Base-by-base conservation (phyloP, 352 stramenopile species). In the Lagenidium sp. region DNA sequence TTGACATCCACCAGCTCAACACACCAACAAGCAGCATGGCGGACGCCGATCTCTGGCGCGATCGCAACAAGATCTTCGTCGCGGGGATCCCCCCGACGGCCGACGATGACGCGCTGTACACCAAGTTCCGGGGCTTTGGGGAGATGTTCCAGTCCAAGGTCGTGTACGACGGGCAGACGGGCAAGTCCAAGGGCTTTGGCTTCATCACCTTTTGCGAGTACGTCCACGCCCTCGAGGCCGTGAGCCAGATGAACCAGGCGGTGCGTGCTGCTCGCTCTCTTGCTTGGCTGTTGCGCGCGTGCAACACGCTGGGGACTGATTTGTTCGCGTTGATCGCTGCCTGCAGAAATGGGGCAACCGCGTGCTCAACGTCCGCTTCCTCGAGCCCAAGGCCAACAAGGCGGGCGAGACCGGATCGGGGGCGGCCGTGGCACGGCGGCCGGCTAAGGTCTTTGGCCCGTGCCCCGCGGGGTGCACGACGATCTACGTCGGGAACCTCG, bases 401-500 rank as follows among this genome's bases (percentile, higher is more conserved):
- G 43, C 23, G 30, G 50, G 19, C 11, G 21, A 50, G 23, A 35
- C 19, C 22, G 16, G 34, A 11, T 12, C 29, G n/a, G 19, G 22
- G 7, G 26, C 48, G 3, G 45, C 41, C 11, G 44, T 18, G 29
- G 49, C 34, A 15, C 29, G 35, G 11, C 50, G 53, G 2, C 61
- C 70, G 1, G 49, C 52, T 5, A 84, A 86, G 42, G 65, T 77
- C 18, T 63, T 88, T 42, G 74, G 72, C 0, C 75, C 70, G 3
- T 64, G 72, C 31, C 91, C 91, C 0, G 63, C 89, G 37, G 72
- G 71, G 10, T 98, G 95, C 60, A 82, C 68, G 22, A 97, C 79
- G 12, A 55, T 99, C 10, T 98, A 98, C 65, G 90, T 98, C 3
- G 85, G 91, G 32, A 99, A 99, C 63, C 59, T 99, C 47, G 85